Percentiles rank a stretch among this genome's conserved stretches.
Conservation (phyloP, 2,329 filamentous ascomycete genomes). For the Colletotrichum cuscutae region DNA sequence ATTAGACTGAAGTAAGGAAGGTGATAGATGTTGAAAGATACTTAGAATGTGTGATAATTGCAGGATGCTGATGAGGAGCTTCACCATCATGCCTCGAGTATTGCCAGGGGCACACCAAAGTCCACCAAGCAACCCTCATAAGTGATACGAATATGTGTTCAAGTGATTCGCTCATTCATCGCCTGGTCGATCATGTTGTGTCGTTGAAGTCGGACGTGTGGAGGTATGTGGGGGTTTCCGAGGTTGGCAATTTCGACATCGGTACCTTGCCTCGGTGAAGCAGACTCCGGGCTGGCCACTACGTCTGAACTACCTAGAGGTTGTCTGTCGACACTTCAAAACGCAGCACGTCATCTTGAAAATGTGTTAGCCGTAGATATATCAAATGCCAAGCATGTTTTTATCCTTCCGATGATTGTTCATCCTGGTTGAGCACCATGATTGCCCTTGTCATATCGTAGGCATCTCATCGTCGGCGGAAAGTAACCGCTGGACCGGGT, state of each 20-base stretch:
- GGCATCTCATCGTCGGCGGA: conserved; percentile 6
- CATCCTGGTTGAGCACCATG: neutral
- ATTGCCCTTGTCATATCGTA: conserved; percentile 1
- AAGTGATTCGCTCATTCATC: neutral
- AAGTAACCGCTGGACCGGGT: conserved; percentile 26
- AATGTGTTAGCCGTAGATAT: neutral
- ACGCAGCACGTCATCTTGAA: neutral
- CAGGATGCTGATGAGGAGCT: neutral
- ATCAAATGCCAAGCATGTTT: neutral
- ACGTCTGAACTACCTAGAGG: too few species aligned
- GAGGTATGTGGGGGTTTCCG: neutral
- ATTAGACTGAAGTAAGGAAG: neutral
- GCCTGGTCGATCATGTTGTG: neutral
- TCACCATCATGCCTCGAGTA: neutral
- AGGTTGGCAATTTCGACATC: conserved; percentile 15
- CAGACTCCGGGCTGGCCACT: neutral
- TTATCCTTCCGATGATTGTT: neutral
- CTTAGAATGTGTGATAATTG: neutral
- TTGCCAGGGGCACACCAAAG: too few species aligned
- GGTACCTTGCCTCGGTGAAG: conserved; percentile 7
- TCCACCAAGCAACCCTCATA: neutral
- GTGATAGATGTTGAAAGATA: neutral
- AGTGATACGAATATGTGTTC: neutral
- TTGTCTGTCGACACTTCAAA: neutral
- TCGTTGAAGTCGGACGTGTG: neutral